Evolutionary conservation across 306 rosid genomes (phyloP).

Genomic region (Prosopis cineraria): DNA sequence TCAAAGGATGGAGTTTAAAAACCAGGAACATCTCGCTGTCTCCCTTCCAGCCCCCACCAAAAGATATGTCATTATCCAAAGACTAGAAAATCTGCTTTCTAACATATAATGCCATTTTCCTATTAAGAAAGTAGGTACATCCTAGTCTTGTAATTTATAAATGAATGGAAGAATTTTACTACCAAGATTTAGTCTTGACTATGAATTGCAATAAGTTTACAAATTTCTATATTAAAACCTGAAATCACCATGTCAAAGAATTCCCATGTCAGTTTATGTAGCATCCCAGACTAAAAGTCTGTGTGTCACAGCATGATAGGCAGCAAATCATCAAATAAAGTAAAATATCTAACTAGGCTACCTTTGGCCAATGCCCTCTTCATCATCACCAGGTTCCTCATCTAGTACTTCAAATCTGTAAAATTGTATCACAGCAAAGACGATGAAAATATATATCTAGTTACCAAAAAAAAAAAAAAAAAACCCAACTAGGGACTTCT

Average conservation of each 20-base stretch:
- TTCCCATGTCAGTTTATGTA: constrained; percentile 5
- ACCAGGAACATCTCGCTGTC: neutral
- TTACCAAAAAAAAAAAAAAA: neutral
- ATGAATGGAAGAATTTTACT: neutral
- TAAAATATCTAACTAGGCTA: constrained; percentile 26
- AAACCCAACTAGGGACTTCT: neutral
- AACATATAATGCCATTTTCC: neutral
- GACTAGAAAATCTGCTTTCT: neutral
- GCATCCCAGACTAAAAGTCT: neutral
- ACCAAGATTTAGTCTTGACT: neutral
- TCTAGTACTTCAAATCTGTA: constrained; percentile 93
- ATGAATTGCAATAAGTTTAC: constrained; percentile 12
- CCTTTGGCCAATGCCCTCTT: constrained; percentile 84
- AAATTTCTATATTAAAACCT: neutral
- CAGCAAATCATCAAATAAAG: constrained; percentile 1
- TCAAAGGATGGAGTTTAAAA: neutral
- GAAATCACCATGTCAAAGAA: constrained; percentile 8
- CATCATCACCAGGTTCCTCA: constrained; percentile 98
- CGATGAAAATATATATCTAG: neutral
- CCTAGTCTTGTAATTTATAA: neutral
- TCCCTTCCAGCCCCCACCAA: neutral
- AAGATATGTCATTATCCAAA: neutral
- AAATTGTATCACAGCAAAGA: neutral
- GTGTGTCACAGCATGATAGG: neutral
- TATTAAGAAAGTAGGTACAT: neutral